phyloP scores from a whole-genome alignment of 163 green algal genomes.

The Chlamydomonas reinhardtii region DNA sequence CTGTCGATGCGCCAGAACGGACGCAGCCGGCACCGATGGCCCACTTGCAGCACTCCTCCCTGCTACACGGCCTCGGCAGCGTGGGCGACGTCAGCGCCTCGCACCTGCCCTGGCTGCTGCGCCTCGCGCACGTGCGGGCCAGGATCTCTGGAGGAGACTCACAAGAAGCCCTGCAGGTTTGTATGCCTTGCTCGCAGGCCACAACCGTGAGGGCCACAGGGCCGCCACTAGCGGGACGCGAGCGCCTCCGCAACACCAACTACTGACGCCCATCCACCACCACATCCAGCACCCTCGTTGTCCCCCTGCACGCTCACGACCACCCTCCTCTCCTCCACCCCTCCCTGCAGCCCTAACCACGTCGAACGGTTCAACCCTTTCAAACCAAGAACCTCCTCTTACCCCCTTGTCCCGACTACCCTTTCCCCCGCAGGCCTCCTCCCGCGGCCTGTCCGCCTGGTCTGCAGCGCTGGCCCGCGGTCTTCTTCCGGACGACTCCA shows the following conservation, averaged over 20 bases:
- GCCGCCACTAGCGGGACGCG: background rate
- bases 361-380: no score
- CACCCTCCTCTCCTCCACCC: background rate
- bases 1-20: no score
- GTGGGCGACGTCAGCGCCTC: slow-evolving; percentile 77
- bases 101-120: slow-evolving; percentile 84
- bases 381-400: no score
- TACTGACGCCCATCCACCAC: no score
- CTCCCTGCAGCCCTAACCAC: background rate
- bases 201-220: background rate
- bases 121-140: slow-evolving; percentile 78
- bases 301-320: no score
- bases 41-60: slow-evolving; percentile 52
- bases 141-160: slow-evolving; percentile 51
- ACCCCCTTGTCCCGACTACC: background rate
- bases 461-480: slow-evolving; percentile 70
- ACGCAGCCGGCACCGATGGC: no score
- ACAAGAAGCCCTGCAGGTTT: slow-evolving; percentile 48
- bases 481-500: slow-evolving; percentile 82
- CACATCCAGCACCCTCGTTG: no score
- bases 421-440: slow-evolving; percentile 58
- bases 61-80: slow-evolving; percentile 81
- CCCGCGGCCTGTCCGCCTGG: slow-evolving; percentile 78
- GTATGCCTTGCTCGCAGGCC: background rate
- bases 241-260: no score